phyloP scores from a whole-genome alignment of 495 filamentous ascomycete genomes.

The Schizothecium vesticola region DNA sequence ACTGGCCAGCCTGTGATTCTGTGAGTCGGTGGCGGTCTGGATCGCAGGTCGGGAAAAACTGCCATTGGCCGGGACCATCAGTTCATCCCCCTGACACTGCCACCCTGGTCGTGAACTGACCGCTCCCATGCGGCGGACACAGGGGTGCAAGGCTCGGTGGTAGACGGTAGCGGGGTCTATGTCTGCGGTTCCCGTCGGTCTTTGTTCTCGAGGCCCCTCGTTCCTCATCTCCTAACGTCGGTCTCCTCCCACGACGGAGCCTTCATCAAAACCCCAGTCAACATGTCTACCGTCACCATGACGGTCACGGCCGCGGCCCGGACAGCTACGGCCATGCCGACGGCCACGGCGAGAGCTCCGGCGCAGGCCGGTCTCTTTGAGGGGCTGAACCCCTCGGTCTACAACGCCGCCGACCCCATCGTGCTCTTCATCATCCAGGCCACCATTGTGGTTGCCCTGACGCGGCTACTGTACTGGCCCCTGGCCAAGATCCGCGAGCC shows the following conservation, averaged over 20 bases:
- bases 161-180: not conserved
- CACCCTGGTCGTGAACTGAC: not conserved
- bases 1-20: not conserved
- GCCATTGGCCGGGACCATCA: not conserved
- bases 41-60: not conserved
- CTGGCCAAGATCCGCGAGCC: constrained; percentile 82
- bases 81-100: not conserved
- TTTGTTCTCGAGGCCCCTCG: not conserved
- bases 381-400: constrained; percentile 63
- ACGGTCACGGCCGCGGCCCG: constrained; percentile 4
- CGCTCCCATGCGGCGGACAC: not conserved
- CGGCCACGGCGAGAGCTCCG: constrained; percentile 5
- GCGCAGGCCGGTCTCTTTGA: constrained; percentile 20
- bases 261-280: not conserved
- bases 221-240: not conserved
- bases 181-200: not conserved
- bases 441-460: constrained; percentile 78
- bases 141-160: not conserved
- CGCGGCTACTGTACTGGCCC: constrained; percentile 65
- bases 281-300: constrained; percentile 8
- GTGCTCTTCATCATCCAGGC: constrained; percentile 91
- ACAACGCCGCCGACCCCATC: constrained; percentile 76
- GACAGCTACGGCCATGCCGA: not conserved
- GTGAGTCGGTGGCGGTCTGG: not conserved
- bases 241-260: not conserved